These are phyloP conservation scores for Ceratocystis cubensis DNA, from an alignment of 2,329 filamentous ascomycete genomes.

Conservation along the genomic window DNA sequence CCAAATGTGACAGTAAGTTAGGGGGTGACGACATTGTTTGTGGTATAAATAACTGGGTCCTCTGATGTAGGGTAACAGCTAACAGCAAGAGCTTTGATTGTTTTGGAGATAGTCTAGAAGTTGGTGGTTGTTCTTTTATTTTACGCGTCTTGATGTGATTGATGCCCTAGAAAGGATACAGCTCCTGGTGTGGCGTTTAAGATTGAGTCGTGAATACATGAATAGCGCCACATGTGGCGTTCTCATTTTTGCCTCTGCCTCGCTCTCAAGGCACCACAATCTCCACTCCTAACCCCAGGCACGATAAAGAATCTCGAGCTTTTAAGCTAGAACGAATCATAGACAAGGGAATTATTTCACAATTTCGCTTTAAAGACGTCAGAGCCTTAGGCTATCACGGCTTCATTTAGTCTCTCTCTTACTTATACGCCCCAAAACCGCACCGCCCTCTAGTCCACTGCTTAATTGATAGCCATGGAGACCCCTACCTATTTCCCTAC, in stretches of 20 bases:
- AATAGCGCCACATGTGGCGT: neutral
- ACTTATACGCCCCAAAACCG: neutral
- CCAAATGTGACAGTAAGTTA: conserved; percentile 47
- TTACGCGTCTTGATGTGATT: conserved; percentile 13
- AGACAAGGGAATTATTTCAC: neutral
- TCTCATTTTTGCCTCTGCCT: neutral
- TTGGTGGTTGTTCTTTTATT: neutral
- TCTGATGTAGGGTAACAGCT: neutral
- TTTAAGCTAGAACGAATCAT: neutral
- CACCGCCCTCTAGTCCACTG: neutral
- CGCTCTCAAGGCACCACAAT: neutral
- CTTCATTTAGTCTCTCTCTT: neutral
- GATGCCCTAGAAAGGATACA: conserved; percentile 17
- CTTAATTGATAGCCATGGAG: conserved; percentile 15
- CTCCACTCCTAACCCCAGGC: neutral
- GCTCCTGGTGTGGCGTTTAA: neutral
- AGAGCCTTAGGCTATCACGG: neutral
- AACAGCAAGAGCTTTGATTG: neutral
- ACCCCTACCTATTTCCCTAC: conserved; percentile 31
- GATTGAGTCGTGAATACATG: neutral
- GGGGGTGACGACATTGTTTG: neutral
- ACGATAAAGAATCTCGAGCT: neutral
- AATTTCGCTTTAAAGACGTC: neutral
- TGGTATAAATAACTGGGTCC: neutral
- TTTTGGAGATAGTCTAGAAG: too few relatives aligned